Conservation (phyloP, 768 basidiomycete species). For the Psilocybe cubensis region DNA sequence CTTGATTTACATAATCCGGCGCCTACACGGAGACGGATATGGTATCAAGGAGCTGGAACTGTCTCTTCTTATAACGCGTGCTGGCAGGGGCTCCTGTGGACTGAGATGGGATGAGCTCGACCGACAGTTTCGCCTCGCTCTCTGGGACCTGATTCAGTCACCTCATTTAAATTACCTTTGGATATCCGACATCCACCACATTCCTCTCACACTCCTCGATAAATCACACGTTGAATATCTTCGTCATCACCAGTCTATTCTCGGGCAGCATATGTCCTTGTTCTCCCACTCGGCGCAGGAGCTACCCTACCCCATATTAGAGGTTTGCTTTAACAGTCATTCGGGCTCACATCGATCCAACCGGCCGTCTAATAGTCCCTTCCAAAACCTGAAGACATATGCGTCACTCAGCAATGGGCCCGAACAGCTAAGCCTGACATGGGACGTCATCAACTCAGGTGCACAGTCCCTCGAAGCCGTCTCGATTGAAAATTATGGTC, state of each 20-base stretch:
- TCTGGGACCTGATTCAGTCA: background rate
- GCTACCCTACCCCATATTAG: constrained; percentile 1
- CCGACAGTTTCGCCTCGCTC: background rate
- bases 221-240: constrained; percentile 4
- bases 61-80: background rate
- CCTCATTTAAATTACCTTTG: constrained; percentile 1
- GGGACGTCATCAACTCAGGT: constrained; percentile 1
- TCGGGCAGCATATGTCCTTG: constrained; percentile 2
- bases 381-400: background rate
- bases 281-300: constrained; percentile 1
- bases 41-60: background rate
- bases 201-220: constrained; percentile 9
- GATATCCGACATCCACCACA: constrained; percentile 5
- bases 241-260: constrained; percentile 5
- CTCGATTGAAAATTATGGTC: constrained; percentile 3
- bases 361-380: background rate
- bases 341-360: background rate
- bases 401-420: background rate
- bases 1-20: background rate
- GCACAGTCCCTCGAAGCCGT: background rate
- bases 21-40: background rate
- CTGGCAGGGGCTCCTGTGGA: background rate
- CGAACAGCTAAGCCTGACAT: background rate
- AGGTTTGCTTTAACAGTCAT: background rate
- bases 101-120: constrained; percentile 3